These are phyloP conservation scores for Tillandsia fasciculata DNA, from an alignment of 176 grass and related monocot species.

Conservation along the genomic window DNA sequence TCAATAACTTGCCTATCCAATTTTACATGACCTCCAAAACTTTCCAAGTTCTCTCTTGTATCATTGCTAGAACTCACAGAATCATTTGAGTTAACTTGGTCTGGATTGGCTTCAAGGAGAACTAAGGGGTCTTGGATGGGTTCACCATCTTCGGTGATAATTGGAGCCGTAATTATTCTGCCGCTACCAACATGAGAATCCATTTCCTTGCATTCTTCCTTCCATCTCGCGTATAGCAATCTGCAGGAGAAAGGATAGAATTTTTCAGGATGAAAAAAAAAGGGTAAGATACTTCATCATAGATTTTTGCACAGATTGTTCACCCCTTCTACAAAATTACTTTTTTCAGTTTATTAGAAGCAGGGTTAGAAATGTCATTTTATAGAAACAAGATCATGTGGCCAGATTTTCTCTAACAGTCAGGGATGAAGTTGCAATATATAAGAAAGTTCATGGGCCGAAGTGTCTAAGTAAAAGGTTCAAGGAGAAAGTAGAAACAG, in stretches of 20 bases:
- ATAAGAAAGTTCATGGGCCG: too few relatives aligned
- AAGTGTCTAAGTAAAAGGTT: too few relatives aligned
- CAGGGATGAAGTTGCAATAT: too few relatives aligned
- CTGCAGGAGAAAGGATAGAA: constrained; percentile 26
- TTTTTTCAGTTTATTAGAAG: too few relatives aligned
- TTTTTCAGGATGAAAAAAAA: background rate
- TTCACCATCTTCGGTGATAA: constrained; percentile 76
- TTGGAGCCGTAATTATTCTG: constrained; percentile 79
- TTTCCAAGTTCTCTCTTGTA: constrained; percentile 13
- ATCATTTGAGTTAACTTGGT: constrained; percentile 20
- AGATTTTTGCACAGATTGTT: background rate
- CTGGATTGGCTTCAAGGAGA: constrained; percentile 62
- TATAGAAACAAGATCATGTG: too few relatives aligned
- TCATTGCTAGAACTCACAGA: constrained; percentile 17
- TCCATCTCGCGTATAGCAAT: constrained; percentile 84
- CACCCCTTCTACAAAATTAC: too few relatives aligned
- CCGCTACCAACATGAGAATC: constrained; percentile 97
- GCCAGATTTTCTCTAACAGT: too few relatives aligned
- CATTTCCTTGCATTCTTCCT: constrained; percentile 71
- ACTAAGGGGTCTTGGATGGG: constrained; percentile 93
- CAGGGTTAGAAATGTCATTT: too few relatives aligned
- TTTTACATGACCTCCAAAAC: constrained; percentile 9
- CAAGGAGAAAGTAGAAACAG: too few relatives aligned
- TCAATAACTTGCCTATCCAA: constrained; percentile 80
- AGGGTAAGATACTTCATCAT: background rate